Conservation (phyloP, 2,329 filamentous ascomycete genomes). For the Diplodia mutila region DNA sequence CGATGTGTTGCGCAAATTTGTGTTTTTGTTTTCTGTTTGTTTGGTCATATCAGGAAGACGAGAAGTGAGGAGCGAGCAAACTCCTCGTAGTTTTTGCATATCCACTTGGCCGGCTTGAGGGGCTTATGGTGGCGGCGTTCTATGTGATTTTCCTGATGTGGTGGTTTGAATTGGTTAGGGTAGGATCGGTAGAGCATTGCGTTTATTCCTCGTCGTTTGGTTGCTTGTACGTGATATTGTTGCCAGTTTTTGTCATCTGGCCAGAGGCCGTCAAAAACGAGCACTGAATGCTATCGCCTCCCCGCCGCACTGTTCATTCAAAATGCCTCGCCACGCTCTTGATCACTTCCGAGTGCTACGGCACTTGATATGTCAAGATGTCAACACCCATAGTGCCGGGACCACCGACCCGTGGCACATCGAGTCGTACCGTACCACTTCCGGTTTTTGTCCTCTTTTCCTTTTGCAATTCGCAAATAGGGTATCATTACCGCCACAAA, state of each 20-base stretch:
- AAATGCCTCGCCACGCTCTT: neutral
- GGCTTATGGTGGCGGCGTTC: neutral
- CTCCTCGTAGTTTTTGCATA: neutral
- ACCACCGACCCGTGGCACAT: neutral
- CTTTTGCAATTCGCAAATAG: neutral
- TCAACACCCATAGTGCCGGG: neutral
- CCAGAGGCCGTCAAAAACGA: neutral
- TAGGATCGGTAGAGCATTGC: neutral
- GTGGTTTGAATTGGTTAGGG: neutral
- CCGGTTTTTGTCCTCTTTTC: neutral
- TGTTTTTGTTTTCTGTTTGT: neutral
- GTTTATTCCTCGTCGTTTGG: neutral
- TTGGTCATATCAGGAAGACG: neutral
- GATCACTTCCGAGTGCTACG: neutral
- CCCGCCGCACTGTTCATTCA: neutral
- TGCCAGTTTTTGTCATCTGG: neutral
- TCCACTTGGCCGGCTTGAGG: neutral
- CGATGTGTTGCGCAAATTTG: neutral
- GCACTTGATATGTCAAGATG: neutral
- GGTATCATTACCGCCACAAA: neutral
- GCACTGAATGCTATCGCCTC: neutral
- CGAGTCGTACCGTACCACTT: neutral
- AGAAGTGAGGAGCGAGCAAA: neutral
- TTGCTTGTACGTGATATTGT: neutral
- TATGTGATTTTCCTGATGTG: neutral